Conservation (phyloP, 2,329 filamentous ascomycete genomes). For the Aspergillus costaricaensis region DNA sequence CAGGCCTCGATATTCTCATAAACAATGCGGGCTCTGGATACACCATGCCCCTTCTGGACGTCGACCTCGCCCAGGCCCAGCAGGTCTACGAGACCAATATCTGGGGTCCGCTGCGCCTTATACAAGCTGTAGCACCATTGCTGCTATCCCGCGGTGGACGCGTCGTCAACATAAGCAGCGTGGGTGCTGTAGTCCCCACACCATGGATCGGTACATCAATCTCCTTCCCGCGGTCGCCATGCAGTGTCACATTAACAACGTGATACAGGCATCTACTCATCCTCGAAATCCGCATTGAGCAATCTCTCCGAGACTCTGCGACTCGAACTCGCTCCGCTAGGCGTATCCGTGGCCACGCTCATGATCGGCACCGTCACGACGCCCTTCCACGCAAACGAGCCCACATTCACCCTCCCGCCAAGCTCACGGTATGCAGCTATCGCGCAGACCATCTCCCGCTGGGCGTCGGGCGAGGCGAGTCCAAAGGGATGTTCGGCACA, state of each 20-base stretch:
- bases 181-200: conserved; percentile 34
- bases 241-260: conserved; percentile 17
- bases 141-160: conserved; percentile 26
- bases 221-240: too few relatives aligned
- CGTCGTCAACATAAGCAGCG: conserved; percentile 28
- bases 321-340: conserved; percentile 35
- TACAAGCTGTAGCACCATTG: conserved; percentile 33
- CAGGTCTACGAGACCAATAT: conserved; percentile 38
- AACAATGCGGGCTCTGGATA: conserved; percentile 44
- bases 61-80: conserved; percentile 25
- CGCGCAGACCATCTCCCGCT: conserved; percentile 12
- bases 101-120: conserved; percentile 27
- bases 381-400: conserved; percentile 18
- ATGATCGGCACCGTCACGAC: conserved; percentile 28
- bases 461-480: conserved; percentile 12
- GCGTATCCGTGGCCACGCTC: conserved; percentile 33
- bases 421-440: conserved; percentile 14
- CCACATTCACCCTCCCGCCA: conserved; percentile 3
- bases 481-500: conserved; percentile 12
- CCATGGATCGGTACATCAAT: conserved; percentile 33
- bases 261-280: conserved; percentile 31
- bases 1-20: conserved; percentile 41
- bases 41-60: conserved; percentile 29
- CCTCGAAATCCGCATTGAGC: conserved; percentile 34
- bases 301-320: conserved; percentile 33